These are phyloP conservation scores for Cymbopogon citratus DNA, from an alignment of 176 grass and related monocot genomes.

Conservation along the genomic window DNA sequence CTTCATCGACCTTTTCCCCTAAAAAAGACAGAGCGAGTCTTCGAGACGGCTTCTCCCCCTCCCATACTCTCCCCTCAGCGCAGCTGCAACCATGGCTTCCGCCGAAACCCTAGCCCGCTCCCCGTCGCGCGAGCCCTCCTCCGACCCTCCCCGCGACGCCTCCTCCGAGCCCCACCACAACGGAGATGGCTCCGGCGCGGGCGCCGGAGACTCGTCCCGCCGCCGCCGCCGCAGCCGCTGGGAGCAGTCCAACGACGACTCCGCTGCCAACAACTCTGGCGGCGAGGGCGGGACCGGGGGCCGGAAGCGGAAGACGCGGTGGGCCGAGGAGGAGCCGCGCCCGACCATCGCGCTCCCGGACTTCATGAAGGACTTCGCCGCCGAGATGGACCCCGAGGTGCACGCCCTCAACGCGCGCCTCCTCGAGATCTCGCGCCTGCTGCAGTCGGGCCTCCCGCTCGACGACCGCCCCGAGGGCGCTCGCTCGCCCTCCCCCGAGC, in stretches of 20 bases:
- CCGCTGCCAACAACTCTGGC: conserved; percentile 43
- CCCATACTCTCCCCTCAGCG: not conserved
- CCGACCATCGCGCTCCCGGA: conserved; percentile 70
- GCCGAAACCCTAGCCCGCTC: conserved; percentile 55
- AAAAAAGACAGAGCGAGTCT: not conserved
- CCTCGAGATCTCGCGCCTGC: conserved; percentile 76
- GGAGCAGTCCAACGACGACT: conserved; percentile 63
- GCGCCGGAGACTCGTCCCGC: conserved; percentile 31
- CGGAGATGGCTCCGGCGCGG: conserved; percentile 5
- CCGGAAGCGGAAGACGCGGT: conserved; percentile 78
- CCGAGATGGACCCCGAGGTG: conserved; percentile 91
- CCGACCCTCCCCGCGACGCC: conserved; percentile 21
- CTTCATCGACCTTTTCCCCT: not conserved
- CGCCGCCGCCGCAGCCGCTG: conserved; percentile 80
- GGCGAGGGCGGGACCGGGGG: conserved; percentile 34
- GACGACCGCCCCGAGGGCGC: conserved; percentile 85
- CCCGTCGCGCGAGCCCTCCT: conserved; percentile 27
- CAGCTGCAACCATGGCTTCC: conserved; percentile 29
- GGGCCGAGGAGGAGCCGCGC: conserved; percentile 92
- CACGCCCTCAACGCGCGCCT: conserved; percentile 80
- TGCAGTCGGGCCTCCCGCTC: conserved; percentile 70
- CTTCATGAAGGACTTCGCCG: conserved; percentile 99
- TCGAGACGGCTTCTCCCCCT: conserved; percentile 7
- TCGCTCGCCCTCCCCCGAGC: conserved; percentile 76
- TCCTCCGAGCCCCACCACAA: conserved; percentile 32